A percentile compares a stretch with the other conserved stretches of the same genome.
Conservation (phyloP, 2,329 filamentous ascomycete genomes). For the Aspergillus sp. region DNA sequence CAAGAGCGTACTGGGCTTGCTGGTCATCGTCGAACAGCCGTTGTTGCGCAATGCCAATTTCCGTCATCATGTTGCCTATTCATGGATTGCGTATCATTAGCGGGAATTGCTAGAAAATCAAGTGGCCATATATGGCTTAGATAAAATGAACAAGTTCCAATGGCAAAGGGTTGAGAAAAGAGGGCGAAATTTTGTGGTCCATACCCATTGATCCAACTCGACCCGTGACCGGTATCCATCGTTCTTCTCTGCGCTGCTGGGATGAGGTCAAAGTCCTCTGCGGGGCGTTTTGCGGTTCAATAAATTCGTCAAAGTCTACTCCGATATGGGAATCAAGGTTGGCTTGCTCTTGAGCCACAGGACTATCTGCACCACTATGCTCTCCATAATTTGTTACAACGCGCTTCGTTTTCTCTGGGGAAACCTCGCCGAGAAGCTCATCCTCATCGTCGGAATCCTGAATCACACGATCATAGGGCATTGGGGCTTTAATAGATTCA, state of each 20-base stretch:
- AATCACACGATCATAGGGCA: constrained; percentile 41
- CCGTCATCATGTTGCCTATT: constrained; percentile 34
- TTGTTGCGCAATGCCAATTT: constrained; percentile 35
- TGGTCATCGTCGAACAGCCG: constrained; percentile 33
- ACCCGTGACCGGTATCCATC: constrained; percentile 33
- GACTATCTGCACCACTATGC: background rate
- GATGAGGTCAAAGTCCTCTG: constrained; percentile 25
- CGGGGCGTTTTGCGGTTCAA: constrained; percentile 31
- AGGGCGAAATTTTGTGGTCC: constrained; percentile 13
- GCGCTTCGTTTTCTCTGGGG: constrained; percentile 20
- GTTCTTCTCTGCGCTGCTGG: constrained; percentile 36
- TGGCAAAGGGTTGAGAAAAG: too few species aligned
- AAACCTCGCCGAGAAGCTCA: constrained; percentile 32
- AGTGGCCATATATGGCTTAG: too few species aligned
- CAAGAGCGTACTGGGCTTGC: constrained; percentile 14
- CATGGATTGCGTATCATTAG: background rate
- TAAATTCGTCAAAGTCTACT: constrained; percentile 41
- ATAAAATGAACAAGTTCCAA: too few species aligned
- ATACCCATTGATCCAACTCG: constrained; percentile 33
- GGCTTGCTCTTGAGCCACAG: constrained; percentile 4
- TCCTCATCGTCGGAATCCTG: constrained; percentile 47
- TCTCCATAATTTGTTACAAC: constrained; percentile 6
- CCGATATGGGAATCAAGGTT: constrained; percentile 22
- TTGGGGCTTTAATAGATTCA: constrained; percentile 14
- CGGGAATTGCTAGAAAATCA: background rate